Base-by-base conservation (phyloP, 1,139 yeast genomes). In the Starmera stellimalicola region DNA sequence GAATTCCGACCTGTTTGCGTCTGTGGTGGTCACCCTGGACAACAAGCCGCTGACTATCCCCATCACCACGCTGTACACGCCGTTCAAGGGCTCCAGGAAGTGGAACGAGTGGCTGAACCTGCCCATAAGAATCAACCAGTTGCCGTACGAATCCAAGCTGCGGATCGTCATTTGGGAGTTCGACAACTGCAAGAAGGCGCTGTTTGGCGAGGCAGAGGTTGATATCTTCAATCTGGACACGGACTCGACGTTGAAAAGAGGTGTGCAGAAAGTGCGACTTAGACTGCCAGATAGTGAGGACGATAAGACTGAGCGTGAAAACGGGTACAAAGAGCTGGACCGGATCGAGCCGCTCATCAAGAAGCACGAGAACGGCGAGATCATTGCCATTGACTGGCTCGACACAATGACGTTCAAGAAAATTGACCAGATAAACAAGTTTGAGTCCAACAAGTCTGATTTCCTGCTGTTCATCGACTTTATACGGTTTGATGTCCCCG, bases 401-500 rank as follows among this genome's bases (percentile, higher is more conserved):
- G 95, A 85, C 50, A 66, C 71, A 31, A 44, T 83, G 33, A 73
- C 82, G 0, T 62, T 80, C 38, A 67, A 85, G 4, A 65, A 68
- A 39, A 64, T 80, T 31, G 77, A 75, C 38, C 60, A 61, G 35
- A 51, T 64, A 37, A 60, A 57, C 41, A 57, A 55, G 33, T 38
- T 51, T 36, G 37, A 47, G 51, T 43, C 45, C 45, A 34, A 41
- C 40, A 47, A 50, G 47, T 52, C 26, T 38, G 50, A 51, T 3
- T 77, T 72, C 48, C 61, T 67, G 29, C 52, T 87, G 16, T 72
- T 70, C 42, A 53, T 91, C 18, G 95, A 85, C 43, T 65, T 84
- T 30, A 80, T 82, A 5, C 73, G 74, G 39, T 85, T 82, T 57
- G 93, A 82, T 44, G 62, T 82, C 19, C 95, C 95, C 0, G 70